These are phyloP conservation scores for Peterozyma xylosa DNA, from an alignment of 805 yeast genomes.

Conservation along the genomic window DNA sequence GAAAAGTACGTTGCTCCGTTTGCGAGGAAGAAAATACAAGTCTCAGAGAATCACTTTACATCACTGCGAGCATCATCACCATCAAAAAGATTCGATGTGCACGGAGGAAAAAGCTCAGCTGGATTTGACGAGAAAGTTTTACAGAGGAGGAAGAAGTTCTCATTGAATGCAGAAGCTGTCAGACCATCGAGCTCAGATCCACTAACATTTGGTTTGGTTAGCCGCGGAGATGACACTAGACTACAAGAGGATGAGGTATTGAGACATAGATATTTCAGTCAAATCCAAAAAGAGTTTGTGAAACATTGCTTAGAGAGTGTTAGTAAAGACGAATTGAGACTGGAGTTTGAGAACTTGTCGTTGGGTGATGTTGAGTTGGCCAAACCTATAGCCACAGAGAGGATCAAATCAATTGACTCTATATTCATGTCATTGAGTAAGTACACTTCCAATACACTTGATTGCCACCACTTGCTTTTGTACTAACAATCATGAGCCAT, in stretches of 20 bases:
- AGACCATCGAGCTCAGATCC: too few relatives aligned
- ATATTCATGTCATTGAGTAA: conserved; percentile 25
- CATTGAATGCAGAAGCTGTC: too few relatives aligned
- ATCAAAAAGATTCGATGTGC: too few relatives aligned
- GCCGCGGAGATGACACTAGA: conserved; percentile 50
- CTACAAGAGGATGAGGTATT: conserved; percentile 36
- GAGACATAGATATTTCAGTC: conserved; percentile 30
- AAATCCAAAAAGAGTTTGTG: conserved; percentile 24
- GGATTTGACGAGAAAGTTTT: too few relatives aligned
- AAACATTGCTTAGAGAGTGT: conserved; percentile 22
- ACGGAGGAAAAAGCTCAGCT: too few relatives aligned
- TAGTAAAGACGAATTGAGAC: conserved; percentile 8
- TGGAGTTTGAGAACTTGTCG: conserved; percentile 6
- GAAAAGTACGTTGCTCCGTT: too few relatives aligned
- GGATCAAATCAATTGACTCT: conserved; percentile 14
- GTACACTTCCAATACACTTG: neutral
- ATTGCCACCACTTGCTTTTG: neutral
- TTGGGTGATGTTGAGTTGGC: neutral
- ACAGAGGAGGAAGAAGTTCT: too few relatives aligned
- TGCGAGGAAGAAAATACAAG: too few relatives aligned
- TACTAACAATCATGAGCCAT: conserved; percentile 4
- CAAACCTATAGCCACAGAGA: neutral
- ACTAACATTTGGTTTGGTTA: conserved; percentile 42
- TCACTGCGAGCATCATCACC: too few relatives aligned
- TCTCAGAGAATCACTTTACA: too few relatives aligned